Percentiles rank a stretch among this genome's conserved stretches.
Evolutionary conservation across 116 monocot genomes (phyloP).

Genomic region (Dioscorea cayenensis): DNA sequence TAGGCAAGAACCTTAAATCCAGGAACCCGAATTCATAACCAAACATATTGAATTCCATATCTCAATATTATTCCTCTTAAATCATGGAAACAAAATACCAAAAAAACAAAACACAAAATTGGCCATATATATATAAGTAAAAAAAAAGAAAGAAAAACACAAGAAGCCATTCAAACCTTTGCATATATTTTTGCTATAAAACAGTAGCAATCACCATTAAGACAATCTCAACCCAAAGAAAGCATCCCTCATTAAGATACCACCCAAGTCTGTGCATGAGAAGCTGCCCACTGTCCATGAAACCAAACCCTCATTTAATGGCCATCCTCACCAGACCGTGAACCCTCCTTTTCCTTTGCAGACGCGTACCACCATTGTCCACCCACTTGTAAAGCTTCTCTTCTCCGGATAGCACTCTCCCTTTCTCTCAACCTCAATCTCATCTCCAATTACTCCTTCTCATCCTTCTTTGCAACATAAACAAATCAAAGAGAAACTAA

Average conservation of each 20-base stretch:
- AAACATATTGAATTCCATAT: no score
- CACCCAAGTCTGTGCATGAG: conserved; percentile 1
- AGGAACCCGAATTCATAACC: no score
- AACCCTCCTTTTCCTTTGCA: background rate
- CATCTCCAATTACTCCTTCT: background rate
- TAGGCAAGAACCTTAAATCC: no score
- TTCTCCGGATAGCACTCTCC: background rate
- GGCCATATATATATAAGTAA: no score
- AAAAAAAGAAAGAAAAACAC: background rate
- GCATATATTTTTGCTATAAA: background rate
- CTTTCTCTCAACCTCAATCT: background rate
- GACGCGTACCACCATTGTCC: conserved; percentile 21
- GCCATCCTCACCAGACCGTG: conserved; percentile 24
- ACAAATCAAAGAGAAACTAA: background rate
- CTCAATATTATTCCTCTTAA: no score
- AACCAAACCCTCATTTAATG: conserved; percentile 18
- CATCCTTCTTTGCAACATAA: background rate
- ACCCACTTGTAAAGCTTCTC: conserved; percentile 22
- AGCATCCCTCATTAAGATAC: background rate
- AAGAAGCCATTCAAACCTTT: background rate
- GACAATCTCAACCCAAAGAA: background rate
- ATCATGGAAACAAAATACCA: no score
- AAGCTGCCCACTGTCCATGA: background rate
- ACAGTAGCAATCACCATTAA: background rate
- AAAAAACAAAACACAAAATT: no score